Evolutionary conservation across 1,284 basidiomycete species (phyloP), one percentile per base, ranked within the genome.

Genomic region (Pseudozyma hubeiensis): DNA sequence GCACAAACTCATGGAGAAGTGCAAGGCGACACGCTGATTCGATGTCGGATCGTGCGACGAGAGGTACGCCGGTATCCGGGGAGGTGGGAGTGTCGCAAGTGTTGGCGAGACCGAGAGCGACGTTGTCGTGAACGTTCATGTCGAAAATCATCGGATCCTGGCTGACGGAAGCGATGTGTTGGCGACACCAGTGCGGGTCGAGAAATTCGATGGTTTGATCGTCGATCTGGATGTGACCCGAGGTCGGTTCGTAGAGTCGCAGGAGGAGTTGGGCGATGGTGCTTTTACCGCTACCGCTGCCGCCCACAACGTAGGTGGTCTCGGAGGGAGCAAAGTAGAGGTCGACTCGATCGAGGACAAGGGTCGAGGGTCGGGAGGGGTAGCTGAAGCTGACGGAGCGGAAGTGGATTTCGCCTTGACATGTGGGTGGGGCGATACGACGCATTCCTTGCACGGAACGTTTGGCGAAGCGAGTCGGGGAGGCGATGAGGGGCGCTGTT

Each of bases 271-370:
- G 89, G 0, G 92, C 92, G 64, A 97, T 88, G 0, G 94, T 97
- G n/a, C 91, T 92, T 86, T 99, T 98, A 41, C 95, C 94, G 1
- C 91, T 92, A 3, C 95, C 94, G 2, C 92, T 93, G 2, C 91
- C 90, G 50, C 95, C 96, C 56, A 97, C 93, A 77, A 98, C 91
- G 85, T 94, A 97, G 0, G 95, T 97, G 19, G 88, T 93, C 84
- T 98, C 94, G 40, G 89, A 87, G 0, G 93, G 89, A 1, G 94
- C 92, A 49, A 99, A 88, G 87, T 87, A 80, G 68, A 93, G 87
- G 31, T 87, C 88, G 55, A 92, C 89, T 79, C 90, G 86, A 33
- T 86, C 79, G 29, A 94, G 88, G 13, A 90, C 90, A 1, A 87
- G 87, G 44, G 87, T 84, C 31, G 87, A 86, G 1, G 91, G 89